Base-by-base conservation (phyloP, 257 asterid species). In the Asclepias syriaca region DNA sequence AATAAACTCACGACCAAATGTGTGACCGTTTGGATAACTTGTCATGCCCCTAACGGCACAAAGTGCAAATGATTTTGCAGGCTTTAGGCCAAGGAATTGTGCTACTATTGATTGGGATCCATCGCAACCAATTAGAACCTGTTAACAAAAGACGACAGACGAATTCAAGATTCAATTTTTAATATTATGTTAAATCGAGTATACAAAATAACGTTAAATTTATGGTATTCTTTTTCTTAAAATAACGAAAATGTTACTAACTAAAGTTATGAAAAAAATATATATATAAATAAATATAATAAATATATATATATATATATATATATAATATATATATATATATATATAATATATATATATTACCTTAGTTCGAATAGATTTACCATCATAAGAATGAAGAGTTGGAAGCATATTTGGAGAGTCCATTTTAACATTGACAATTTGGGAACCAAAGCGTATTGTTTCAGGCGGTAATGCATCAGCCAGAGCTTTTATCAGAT, bases 111-210 rank as follows among this genome's bases (percentile, higher is more conserved):
- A 83, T 65, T 70, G 70, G 39, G 77, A 79, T 64, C 84, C 87
- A 59, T 77, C 87, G n/a, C 87, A 83, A 53, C 87, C 84, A 53
- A 80, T 80, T 49, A 80, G 69, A 50, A 77, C 51, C 87, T 83
- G 73, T 61, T 45, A 60, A 71, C 15, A 56, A 2, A 66, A 29
- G 34, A 29, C 34, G 0, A 34, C 0, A 34, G 0, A 34, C 4
- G 11, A 43, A 43, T 9, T 43, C 48, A 6, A 7, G 46, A 6
- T 8, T 6, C 9, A 8, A 5, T 7, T 1, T 40, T 8, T 40
- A 1, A 40, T 40, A 8, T 0, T 40, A 40, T 40, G 7, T 6
- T 43, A 43, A 8, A 7, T 43, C 7, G 10, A 6, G 48, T 43
- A 7, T 1, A 40, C 46, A 40, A 8, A 40, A 8, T 4, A 8